phyloP scores from a whole-genome alignment of 169 alveolate species.

The Neospora caninum region DNA sequence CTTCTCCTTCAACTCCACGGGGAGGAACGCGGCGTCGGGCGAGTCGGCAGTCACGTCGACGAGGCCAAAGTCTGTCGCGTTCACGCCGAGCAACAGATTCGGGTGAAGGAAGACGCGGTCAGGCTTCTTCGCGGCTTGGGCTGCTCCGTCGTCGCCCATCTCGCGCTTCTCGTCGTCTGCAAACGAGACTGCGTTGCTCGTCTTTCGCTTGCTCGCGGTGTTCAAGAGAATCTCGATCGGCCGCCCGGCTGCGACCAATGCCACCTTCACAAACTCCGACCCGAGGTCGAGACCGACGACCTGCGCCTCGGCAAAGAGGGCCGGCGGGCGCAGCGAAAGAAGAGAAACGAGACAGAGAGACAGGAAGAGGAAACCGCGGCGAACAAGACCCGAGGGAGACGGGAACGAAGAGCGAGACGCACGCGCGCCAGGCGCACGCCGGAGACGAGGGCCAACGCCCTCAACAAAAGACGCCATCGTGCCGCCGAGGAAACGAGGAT shows the following conservation, averaged over 20 bases:
- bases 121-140: constrained; percentile 50
- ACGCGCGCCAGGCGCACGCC: neutral
- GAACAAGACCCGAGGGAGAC: neutral
- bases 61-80: constrained; percentile 28
- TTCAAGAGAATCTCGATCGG: constrained; percentile 64
- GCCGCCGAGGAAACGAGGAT: too few species aligned
- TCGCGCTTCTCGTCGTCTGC: constrained; percentile 53
- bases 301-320: constrained; percentile 40
- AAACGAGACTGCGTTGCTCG: constrained; percentile 63
- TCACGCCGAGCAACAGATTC: constrained; percentile 23
- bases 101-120: constrained; percentile 38
- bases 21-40: neutral
- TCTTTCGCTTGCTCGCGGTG: constrained; percentile 64
- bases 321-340: neutral
- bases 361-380: neutral
- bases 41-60: neutral
- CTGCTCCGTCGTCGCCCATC: constrained; percentile 59
- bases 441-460: too few species aligned
- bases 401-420: neutral
- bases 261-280: constrained; percentile 67
- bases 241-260: constrained; percentile 62
- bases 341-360: neutral
- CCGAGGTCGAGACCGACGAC: constrained; percentile 72
- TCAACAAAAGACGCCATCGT: too few species aligned
- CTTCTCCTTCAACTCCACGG: neutral